Base-by-base conservation (phyloP, 257 asterid species). In the Solanum sitiens region DNA sequence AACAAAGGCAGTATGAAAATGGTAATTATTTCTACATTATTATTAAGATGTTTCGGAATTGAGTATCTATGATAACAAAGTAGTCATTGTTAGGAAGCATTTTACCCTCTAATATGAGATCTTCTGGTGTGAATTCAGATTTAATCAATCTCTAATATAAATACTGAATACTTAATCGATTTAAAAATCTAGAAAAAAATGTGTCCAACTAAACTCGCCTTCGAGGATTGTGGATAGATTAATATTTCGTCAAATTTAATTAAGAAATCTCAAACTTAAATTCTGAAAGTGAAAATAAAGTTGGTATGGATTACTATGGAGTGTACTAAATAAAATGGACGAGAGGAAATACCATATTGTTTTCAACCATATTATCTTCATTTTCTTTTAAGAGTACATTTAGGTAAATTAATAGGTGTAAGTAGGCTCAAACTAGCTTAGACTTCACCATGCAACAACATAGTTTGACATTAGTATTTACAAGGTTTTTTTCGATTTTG, bases 31-130 rank as follows among this genome's bases (percentile, higher is more conserved):
- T n/a, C n/a, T n/a, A n/a, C n/a, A n/a, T n/a, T n/a, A n/a, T n/a
- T n/a, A n/a, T n/a, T n/a, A n/a, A n/a, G 10, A 8, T 8, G 3
- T 50, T 3, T 15, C 0, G 0, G 1, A 3, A 5, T 16, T 21
- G 0, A 53, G 23, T 53, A 3, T 2, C 16, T 4, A 16, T 6
- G 9, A 16, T 1, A 16, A 16, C 3, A 0, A 0, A 16, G 0
- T 53, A 10, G 0, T 3, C 9, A 16, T 16, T 53, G 0, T 53
- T 53, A 6, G 8, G 2, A 20, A 53, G 9, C 0, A 18, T 3
- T 16, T 53, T 53, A 53, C 1, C 1, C 3, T 50, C 0, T 0
- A 18, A 53, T 53, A 1, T 53, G 1, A 8, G 4, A 53, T 3
- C 16, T 42, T 53, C 0, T 0, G 0, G 1, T 1, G 1, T 7